Percentiles rank a stretch among this genome's conserved stretches.
phyloP scores from a whole-genome alignment of 345 rosid species.

The Chamaenerion angustifolium region DNA sequence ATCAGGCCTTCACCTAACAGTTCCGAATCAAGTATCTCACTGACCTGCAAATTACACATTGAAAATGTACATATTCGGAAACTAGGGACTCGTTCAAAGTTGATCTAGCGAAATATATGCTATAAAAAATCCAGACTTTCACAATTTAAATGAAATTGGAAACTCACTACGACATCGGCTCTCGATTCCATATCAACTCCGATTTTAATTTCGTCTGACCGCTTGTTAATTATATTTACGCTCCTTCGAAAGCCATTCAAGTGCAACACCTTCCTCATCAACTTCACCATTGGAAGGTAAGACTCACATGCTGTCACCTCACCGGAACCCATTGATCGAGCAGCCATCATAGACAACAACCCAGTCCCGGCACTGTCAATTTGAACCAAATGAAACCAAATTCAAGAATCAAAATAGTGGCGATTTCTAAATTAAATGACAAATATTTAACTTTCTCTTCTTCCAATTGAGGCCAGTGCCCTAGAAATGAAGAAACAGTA shows the following conservation, averaged over 20 bases:
- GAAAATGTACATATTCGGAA: not conserved
- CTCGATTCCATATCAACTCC: conserved; percentile 57
- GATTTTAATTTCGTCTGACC: conserved; percentile 60
- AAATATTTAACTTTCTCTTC: too few relatives aligned
- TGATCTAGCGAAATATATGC: too few relatives aligned
- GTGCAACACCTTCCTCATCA: conserved; percentile 73
- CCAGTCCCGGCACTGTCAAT: conserved; percentile 84
- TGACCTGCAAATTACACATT: conserved; percentile 41
- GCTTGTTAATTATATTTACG: conserved; percentile 47
- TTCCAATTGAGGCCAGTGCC: not conserved
- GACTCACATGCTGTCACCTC: conserved; percentile 85
- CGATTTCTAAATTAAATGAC: too few relatives aligned
- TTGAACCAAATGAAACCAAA: not conserved
- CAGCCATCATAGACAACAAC: conserved; percentile 90
- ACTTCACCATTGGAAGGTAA: conserved; percentile 86
- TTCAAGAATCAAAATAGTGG: too few relatives aligned
- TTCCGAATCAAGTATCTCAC: conserved; percentile 92
- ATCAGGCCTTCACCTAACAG: conserved; percentile 89
- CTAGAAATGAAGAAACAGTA: conserved; percentile 1
- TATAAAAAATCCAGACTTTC: too few relatives aligned
- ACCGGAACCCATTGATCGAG: conserved; percentile 35
- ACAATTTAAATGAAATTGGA: not conserved
- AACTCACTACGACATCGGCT: conserved; percentile 74
- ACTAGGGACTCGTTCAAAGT: not conserved
- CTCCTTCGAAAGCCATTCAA: conserved; percentile 48